A percentile compares a stretch with the other conserved stretches of the same genome.
phyloP scores from a whole-genome alignment of 805 yeast genomes.

The Nakazawaea populi region DNA sequence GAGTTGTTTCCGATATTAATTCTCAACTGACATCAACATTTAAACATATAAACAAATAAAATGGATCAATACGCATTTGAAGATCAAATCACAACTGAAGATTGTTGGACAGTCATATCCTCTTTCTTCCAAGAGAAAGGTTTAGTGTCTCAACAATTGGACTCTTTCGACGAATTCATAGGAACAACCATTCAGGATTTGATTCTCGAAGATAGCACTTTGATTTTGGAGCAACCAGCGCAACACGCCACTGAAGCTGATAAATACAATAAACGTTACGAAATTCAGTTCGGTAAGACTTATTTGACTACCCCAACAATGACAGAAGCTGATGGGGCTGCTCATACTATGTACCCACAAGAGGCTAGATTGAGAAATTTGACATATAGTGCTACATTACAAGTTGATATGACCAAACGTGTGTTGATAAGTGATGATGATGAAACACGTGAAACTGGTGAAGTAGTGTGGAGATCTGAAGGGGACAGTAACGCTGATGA shows the following conservation, averaged over 20 bases:
- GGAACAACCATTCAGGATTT: conserved; percentile 95
- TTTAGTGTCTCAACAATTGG: conserved; percentile 94
- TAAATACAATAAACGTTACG: conserved; percentile 86
- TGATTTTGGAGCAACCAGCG: conserved; percentile 96
- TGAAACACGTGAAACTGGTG: conserved; percentile 42
- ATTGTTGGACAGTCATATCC: conserved; percentile 98
- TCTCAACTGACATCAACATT: no score
- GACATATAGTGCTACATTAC: conserved; percentile 93
- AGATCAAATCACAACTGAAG: conserved; percentile 88
- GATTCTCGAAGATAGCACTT: conserved; percentile 90
- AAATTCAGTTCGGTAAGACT: conserved; percentile 96
- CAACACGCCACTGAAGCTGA: conserved; percentile 92
- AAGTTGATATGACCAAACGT: conserved; percentile 91
- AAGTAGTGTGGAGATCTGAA: conserved; percentile 10
- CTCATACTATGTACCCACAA: conserved; percentile 97
- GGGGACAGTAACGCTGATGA: conserved; percentile 46
- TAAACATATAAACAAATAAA: conserved; percentile 13
- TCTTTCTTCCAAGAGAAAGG: conserved; percentile 96
- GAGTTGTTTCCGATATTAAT: no score
- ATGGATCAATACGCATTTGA: conserved; percentile 68
- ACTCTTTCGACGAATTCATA: conserved; percentile 96
- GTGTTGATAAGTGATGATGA: conserved; percentile 82
- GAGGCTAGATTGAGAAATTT: conserved; percentile 95
- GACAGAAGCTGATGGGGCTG: conserved; percentile 99
- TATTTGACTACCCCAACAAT: conserved; percentile 95